Evolutionary conservation across 2,329 filamentous ascomycete species (phyloP).

Genomic region (Fusarium sp.): DNA sequence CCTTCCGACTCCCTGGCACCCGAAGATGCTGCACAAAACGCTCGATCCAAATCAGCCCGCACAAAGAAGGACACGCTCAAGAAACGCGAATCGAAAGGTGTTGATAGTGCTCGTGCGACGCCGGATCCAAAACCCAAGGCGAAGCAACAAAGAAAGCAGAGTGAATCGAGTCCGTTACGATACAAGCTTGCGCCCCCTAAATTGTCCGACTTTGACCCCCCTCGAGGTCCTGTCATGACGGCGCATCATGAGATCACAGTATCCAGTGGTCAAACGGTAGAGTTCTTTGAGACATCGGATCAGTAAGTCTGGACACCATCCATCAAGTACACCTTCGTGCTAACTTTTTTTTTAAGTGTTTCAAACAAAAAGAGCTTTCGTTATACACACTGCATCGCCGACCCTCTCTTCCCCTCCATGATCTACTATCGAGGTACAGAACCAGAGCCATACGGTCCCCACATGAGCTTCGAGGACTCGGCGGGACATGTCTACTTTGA

Average conservation of each 20-base stretch:
- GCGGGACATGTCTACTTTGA: conserved; percentile 88
- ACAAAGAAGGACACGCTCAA: conserved; percentile 75
- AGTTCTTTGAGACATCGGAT: conserved; percentile 72
- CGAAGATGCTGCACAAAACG: conserved; percentile 60
- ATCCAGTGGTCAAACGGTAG: conserved; percentile 61
- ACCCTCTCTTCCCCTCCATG: conserved; percentile 85
- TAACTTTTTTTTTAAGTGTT: conserved; percentile 54
- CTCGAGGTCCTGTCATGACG: conserved; percentile 68
- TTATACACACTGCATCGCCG: conserved; percentile 91
- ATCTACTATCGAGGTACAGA: conserved; percentile 93
- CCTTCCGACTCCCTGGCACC: conserved; percentile 51
- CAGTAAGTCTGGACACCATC: conserved; percentile 60
- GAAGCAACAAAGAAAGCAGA: conserved; percentile 51
- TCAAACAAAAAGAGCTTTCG: conserved; percentile 80
- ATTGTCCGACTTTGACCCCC: conserved; percentile 68
- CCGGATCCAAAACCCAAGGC: conserved; percentile 62
- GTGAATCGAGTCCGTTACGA: conserved; percentile 64
- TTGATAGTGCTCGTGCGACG: conserved; percentile 64
- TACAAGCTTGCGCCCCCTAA: conserved; percentile 75
- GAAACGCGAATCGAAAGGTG: conserved; percentile 73
- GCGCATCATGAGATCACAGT: conserved; percentile 64
- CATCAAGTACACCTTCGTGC: not conserved
- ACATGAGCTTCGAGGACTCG: conserved; percentile 93
- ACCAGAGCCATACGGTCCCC: conserved; percentile 81
- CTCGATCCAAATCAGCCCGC: conserved; percentile 55